These are phyloP conservation scores for Parietaria judaica DNA, from an alignment of 306 rosid genomes.

Conservation along the genomic window DNA sequence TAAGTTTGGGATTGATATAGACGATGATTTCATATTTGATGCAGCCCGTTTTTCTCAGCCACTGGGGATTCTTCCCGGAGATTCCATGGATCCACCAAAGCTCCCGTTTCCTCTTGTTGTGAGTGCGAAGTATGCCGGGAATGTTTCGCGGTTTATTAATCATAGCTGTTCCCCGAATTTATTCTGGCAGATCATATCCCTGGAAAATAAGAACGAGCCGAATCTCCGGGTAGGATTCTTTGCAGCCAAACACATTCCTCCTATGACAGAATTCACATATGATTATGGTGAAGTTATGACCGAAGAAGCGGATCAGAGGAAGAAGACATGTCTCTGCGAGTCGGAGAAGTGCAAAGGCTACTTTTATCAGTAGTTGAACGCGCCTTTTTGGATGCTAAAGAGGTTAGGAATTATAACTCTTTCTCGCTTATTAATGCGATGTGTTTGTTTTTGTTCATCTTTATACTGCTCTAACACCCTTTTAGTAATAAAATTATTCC, in stretches of 20 bases:
- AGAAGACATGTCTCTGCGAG: constrained; percentile 77
- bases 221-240: constrained; percentile 72
- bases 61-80: constrained; percentile 60
- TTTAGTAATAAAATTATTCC: not conserved
- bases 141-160: constrained; percentile 92
- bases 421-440: not conserved
- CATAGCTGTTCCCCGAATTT: constrained; percentile 91
- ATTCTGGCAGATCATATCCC: constrained; percentile 64
- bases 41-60: constrained; percentile 62
- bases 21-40: constrained; percentile 65
- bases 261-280: constrained; percentile 82
- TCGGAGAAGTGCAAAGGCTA: constrained; percentile 61
- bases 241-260: constrained; percentile 71
- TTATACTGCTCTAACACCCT: not conserved
- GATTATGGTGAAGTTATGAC: constrained; percentile 67
- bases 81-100: constrained; percentile 44
- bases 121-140: constrained; percentile 63
- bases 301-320: constrained; percentile 51
- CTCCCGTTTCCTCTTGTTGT: constrained; percentile 62
- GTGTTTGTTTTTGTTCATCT: not conserved
- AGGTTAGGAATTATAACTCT: constrained; percentile 38
- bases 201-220: constrained; percentile 47
- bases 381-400: constrained; percentile 21
- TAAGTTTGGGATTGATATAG: constrained; percentile 55
- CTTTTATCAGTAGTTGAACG: constrained; percentile 35